phyloP scores from a whole-genome alignment of 306 rosid genomes.

The Quercus cerris region DNA sequence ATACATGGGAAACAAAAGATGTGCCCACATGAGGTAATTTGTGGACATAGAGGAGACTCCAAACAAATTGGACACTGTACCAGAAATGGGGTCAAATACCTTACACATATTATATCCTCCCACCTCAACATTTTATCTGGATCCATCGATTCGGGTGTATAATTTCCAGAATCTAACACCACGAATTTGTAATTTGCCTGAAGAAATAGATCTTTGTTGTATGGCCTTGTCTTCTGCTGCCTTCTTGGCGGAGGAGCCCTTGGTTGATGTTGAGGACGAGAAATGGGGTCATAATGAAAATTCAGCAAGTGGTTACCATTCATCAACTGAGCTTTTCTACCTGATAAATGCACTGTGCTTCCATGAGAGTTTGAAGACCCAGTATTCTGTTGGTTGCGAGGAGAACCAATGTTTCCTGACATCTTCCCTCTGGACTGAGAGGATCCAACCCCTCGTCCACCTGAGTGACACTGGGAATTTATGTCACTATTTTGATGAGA shows the following conservation, averaged over 20 bases:
- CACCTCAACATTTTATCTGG: conserved; percentile 94
- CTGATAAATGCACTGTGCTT: conserved; percentile 36
- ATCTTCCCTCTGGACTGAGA: conserved; percentile 40
- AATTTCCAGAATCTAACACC: conserved; percentile 76
- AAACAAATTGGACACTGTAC: conserved; percentile 97
- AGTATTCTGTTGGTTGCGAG: conserved; percentile 39
- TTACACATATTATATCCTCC: conserved; percentile 90
- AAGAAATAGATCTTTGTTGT: conserved; percentile 86
- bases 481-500: conserved; percentile 41
- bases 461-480: conserved; percentile 38
- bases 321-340: conserved; percentile 63
- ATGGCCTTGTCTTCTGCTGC: conserved; percentile 69
- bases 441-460: conserved; percentile 47
- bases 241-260: conserved; percentile 79
- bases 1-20: conserved; percentile 94
- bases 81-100: conserved; percentile 65
- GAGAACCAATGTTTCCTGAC: conserved; percentile 30
- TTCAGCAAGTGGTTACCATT: conserved; percentile 89
- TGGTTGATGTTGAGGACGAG: conserved; percentile 73
- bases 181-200: conserved; percentile 94
- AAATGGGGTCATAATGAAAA: conserved; percentile 85
- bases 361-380: conserved; percentile 48
- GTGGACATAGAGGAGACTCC: conserved; percentile 88
- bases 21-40: conserved; percentile 96
- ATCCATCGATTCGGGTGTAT: conserved; percentile 61